A percentile compares a stretch with the other conserved stretches of the same genome.
Conservation (phyloP, 768 basidiomycete species). For the Lyophyllum atratum region DNA sequence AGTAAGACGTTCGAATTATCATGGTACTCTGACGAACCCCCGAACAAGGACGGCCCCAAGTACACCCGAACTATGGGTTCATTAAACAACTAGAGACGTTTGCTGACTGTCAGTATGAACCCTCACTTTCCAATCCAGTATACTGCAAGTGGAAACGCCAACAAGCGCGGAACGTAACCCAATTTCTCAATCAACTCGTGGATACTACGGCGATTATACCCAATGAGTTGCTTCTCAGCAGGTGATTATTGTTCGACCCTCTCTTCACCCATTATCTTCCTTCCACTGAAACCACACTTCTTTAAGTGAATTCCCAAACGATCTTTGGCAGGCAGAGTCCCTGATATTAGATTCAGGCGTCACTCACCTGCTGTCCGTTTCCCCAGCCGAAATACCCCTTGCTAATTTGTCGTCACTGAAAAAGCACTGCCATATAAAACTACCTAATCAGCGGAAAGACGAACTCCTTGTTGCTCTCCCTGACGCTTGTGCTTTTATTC, state of each 20-base stretch:
- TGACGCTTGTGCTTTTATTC: constrained; percentile 46
- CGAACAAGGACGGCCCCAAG: constrained; percentile 35
- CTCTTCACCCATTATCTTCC: not conserved
- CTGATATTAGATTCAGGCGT: constrained; percentile 52
- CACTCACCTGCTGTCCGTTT: constrained; percentile 56
- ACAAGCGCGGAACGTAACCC: constrained; percentile 52
- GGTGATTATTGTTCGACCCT: constrained; percentile 27
- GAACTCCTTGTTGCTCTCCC: constrained; percentile 48
- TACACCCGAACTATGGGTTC: constrained; percentile 56
- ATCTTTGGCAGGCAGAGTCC: constrained; percentile 48
- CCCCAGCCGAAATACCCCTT: constrained; percentile 47
- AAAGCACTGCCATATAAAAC: constrained; percentile 43
- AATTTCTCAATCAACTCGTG: constrained; percentile 50
- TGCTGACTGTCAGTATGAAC: constrained; percentile 48
- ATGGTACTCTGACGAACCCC: constrained; percentile 6
- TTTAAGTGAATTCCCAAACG: constrained; percentile 57
- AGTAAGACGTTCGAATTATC: constrained; percentile 32
- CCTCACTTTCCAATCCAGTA: constrained; percentile 38
- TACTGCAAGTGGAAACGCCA: constrained; percentile 64
- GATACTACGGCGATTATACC: constrained; percentile 56
- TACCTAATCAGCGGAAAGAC: constrained; percentile 39
- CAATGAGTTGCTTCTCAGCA: constrained; percentile 52
- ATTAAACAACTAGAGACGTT: constrained; percentile 61
- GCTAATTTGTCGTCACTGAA: constrained; percentile 30
- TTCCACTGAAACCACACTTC: not conserved